Evolutionary conservation across 2,329 filamentous ascomycete species (phyloP).

Genomic region (Cladosporium velox): DNA sequence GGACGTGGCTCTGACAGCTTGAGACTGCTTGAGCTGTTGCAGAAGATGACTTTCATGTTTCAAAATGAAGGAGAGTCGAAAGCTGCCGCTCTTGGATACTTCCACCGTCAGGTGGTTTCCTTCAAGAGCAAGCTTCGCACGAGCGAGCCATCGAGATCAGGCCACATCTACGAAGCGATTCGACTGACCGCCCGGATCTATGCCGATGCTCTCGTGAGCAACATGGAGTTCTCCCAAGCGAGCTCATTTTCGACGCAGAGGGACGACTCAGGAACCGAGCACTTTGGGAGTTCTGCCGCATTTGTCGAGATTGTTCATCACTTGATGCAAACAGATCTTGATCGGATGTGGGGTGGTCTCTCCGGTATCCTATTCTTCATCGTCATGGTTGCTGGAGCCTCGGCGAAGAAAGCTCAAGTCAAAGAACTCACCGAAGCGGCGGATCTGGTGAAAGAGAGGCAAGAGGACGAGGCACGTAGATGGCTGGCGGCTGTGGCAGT

Average conservation of each 20-base stretch:
- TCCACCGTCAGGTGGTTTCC: background rate
- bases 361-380: conserved; percentile 39
- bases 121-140: conserved; percentile 2
- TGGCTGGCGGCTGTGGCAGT: conserved; percentile 38
- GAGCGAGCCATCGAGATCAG: background rate
- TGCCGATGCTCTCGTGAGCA: conserved; percentile 30
- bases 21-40: background rate
- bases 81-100: background rate
- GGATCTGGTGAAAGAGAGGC: conserved; percentile 5
- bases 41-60: conserved; percentile 1
- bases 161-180: conserved; percentile 32
- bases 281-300: background rate
- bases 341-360: conserved; percentile 37
- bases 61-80: background rate
- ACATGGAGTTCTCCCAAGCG: conserved; percentile 30
- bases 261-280: background rate
- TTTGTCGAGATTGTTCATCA: conserved; percentile 29
- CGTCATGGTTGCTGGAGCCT: conserved; percentile 35
- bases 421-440: conserved; percentile 19
- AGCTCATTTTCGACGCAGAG: background rate
- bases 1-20: background rate
- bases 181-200: conserved; percentile 34
- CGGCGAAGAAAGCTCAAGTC: conserved; percentile 27
- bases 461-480: conserved; percentile 32
- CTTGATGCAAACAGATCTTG: conserved; percentile 32